A percentile compares a stretch with the other conserved stretches of the same genome.
These are phyloP conservation scores for Thermothelomyces thermophilus DNA, from an alignment of 2,329 filamentous ascomycete species.

Conservation along the genomic window DNA sequence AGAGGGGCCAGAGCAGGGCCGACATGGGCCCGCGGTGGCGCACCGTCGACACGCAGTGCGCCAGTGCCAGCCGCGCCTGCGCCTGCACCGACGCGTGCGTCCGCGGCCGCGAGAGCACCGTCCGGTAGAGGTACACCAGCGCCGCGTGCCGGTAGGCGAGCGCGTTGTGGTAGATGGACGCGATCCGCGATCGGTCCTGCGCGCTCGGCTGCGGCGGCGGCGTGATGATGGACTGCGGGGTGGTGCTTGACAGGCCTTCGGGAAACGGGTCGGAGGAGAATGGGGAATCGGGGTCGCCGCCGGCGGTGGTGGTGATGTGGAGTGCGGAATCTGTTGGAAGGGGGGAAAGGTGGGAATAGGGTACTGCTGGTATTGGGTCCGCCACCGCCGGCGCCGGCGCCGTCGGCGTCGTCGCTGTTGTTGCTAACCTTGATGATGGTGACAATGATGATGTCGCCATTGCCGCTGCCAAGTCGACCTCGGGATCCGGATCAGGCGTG, in stretches of 20 bases:
- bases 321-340: not conserved
- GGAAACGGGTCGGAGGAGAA: too few species aligned
- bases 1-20: constrained; percentile 58
- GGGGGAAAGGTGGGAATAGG: not conserved
- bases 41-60: constrained; percentile 50
- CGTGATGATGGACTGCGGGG: not conserved
- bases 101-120: constrained; percentile 43
- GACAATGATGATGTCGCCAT: not conserved
- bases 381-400: too few species aligned
- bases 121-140: constrained; percentile 52
- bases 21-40: constrained; percentile 53
- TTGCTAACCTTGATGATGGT: not conserved
- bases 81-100: constrained; percentile 46
- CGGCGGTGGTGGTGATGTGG: not conserved
- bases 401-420: not conserved
- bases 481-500: not conserved
- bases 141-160: constrained; percentile 54
- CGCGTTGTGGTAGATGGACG: constrained; percentile 53
- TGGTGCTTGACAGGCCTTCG: too few species aligned
- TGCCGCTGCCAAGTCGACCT: not conserved
- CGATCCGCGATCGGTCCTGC: constrained; percentile 37
- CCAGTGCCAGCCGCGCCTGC: constrained; percentile 44
- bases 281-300: too few species aligned
- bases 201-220: not conserved
- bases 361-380: not conserved